A percentile compares a stretch with the other conserved stretches of the same genome.
phyloP scores from a whole-genome alignment of 176 grass and related monocot species.

The Aegilops sharonensis region DNA sequence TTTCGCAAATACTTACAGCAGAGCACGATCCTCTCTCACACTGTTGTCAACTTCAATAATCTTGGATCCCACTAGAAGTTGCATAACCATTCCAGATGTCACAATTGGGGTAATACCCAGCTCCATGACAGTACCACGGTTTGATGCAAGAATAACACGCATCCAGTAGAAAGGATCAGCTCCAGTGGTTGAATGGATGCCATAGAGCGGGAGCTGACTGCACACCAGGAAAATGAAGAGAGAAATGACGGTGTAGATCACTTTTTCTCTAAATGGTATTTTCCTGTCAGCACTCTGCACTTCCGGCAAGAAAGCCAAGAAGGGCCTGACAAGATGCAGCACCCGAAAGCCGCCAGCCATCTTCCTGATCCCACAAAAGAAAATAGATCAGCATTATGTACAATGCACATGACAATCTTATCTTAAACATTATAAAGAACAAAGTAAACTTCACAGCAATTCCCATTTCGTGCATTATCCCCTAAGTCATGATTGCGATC shows the following conservation, averaged over 20 bases:
- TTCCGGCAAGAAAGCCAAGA: constrained; percentile 76
- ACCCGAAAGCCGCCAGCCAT: constrained; percentile 72
- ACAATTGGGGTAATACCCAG: constrained; percentile 83
- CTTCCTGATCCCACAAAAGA: constrained; percentile 1
- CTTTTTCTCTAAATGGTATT: constrained; percentile 80
- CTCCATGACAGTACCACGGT: constrained; percentile 81
- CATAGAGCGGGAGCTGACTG: constrained; percentile 77
- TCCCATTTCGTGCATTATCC: not conserved
- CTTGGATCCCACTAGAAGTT: constrained; percentile 69
- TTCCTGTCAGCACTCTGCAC: constrained; percentile 74
- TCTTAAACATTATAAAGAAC: not conserved
- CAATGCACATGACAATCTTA: not conserved
- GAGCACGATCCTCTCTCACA: constrained; percentile 71
- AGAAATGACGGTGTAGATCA: constrained; percentile 76
- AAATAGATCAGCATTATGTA: not conserved
- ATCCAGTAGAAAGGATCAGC: constrained; percentile 89
- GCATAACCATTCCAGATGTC: constrained; percentile 78
- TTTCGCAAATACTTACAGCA: constrained; percentile 53
- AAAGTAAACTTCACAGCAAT: not conserved
- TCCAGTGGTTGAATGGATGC: constrained; percentile 72
- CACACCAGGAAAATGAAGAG: constrained; percentile 79
- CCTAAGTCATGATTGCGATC: not conserved
- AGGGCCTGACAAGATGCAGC: constrained; percentile 72
- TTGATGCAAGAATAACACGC: constrained; percentile 84
- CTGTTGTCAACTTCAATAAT: constrained; percentile 86